These are phyloP conservation scores for Paraglomus occultum DNA, from an alignment of 192 early-diverging fungal species.

Conservation along the genomic window DNA sequence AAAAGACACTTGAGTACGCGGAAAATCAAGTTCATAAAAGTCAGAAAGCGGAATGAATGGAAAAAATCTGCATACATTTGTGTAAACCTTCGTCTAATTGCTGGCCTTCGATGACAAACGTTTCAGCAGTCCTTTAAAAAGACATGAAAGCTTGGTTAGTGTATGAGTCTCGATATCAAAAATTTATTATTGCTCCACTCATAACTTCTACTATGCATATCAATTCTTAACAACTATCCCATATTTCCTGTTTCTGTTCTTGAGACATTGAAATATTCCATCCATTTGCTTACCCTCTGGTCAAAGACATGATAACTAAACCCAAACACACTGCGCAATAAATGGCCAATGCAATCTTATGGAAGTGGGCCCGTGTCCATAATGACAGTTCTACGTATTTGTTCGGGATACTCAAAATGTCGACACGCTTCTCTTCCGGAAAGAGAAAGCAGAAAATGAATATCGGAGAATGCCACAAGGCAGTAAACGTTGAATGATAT, in stretches of 20 bases:
- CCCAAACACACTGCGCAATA: slow-evolving; percentile 8
- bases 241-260: too few species aligned
- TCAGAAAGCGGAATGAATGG: too few species aligned
- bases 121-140: slow-evolving; percentile 23
- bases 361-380: slow-evolving; percentile 23
- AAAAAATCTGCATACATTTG: slow-evolving; percentile 11
- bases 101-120: slow-evolving; percentile 9
- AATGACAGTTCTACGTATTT: slow-evolving; percentile 20
- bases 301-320: slow-evolving; percentile 24
- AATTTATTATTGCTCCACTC: background rate
- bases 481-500: slow-evolving; percentile 19
- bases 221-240: too few species aligned
- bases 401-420: slow-evolving; percentile 25
- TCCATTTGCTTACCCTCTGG: slow-evolving; percentile 1
- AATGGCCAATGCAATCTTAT: slow-evolving; percentile 16
- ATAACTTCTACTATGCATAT: too few species aligned
- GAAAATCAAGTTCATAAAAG: background rate
- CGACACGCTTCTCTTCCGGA: slow-evolving; percentile 4
- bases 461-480: slow-evolving; percentile 24
- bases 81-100: slow-evolving; percentile 1
- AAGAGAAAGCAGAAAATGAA: slow-evolving; percentile 26
- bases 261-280: too few species aligned
- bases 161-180: background rate
- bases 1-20: background rate
- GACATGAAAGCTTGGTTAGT: background rate